Conservation (phyloP, 1,284 basidiomycete genomes). For the Athelia psychrophila region DNA sequence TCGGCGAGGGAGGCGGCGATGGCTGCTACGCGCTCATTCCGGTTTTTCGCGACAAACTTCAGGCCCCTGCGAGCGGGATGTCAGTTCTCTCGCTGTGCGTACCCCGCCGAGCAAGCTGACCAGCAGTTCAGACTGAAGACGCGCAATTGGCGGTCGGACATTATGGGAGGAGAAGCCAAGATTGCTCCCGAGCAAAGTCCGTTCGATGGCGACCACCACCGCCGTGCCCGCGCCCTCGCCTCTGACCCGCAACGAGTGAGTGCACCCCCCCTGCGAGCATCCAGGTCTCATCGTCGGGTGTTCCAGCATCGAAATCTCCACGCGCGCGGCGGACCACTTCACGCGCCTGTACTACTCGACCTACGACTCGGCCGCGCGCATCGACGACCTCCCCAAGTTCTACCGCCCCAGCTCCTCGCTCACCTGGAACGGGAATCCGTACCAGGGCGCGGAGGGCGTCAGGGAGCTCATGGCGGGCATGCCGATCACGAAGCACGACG, state of each 20-base stretch:
- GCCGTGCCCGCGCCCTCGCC: constrained; percentile 19
- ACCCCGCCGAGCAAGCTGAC: constrained; percentile 38
- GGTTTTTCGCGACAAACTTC: constrained; percentile 82
- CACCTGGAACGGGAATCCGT: constrained; percentile 84
- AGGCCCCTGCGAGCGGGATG: constrained; percentile 67
- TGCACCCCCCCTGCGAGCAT: background rate
- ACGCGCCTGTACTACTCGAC: constrained; percentile 74
- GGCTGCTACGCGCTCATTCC: constrained; percentile 69
- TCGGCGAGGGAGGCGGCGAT: constrained; percentile 66
- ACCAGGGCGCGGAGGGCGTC: constrained; percentile 67
- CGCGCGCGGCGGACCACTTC: constrained; percentile 76
- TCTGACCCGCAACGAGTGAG: constrained; percentile 34
- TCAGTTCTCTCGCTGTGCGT: background rate
- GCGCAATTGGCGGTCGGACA: constrained; percentile 42
- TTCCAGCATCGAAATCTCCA: constrained; percentile 70
- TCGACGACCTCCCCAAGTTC: constrained; percentile 70
- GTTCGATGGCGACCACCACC: background rate
- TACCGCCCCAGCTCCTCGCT: constrained; percentile 73
- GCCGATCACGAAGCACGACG: constrained; percentile 75
- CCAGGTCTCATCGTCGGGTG: background rate
- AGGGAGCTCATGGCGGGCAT: constrained; percentile 63
- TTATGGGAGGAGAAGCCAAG: constrained; percentile 24
- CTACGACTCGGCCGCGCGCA: constrained; percentile 72
- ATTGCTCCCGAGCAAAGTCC: too few relatives aligned
- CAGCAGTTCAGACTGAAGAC: constrained; percentile 83